phyloP scores from a whole-genome alignment of 805 yeast genomes.

The Pichia eremophila region DNA sequence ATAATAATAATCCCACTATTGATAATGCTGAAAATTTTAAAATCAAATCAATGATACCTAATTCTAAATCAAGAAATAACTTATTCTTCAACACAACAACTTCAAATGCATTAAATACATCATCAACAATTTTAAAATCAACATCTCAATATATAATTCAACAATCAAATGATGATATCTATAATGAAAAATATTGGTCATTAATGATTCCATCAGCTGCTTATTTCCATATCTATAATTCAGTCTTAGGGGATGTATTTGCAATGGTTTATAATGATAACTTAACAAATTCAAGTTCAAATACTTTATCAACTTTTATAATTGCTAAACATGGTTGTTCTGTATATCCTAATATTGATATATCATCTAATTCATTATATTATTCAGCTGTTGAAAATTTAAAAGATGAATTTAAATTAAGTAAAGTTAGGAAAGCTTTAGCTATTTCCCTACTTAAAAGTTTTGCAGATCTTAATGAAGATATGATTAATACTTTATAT shows the following conservation, averaged over 20 bases:
- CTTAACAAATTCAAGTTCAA: slow-evolving; percentile 17
- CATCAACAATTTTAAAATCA: not conserved
- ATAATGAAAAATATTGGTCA: slow-evolving; percentile 30
- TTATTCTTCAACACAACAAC: not conserved
- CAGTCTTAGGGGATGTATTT: slow-evolving; percentile 35
- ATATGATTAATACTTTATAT: slow-evolving; percentile 11
- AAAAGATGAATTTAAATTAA: slow-evolving; percentile 33
- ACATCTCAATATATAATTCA: slow-evolving; percentile 1
- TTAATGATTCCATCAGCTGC: slow-evolving; percentile 39
- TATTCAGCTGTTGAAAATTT: slow-evolving; percentile 75
- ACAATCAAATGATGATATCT: slow-evolving; percentile 8
- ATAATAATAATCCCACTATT: not conserved
- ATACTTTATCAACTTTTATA: slow-evolving; percentile 39
- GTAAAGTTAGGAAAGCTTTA: slow-evolving; percentile 61
- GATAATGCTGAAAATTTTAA: not conserved
- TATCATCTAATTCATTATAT: slow-evolving; percentile 54
- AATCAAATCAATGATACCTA: slow-evolving; percentile 3
- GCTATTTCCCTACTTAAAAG: slow-evolving; percentile 68
- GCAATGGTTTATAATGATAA: slow-evolving; percentile 43
- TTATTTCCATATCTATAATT: slow-evolving; percentile 43
- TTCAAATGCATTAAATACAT: not conserved
- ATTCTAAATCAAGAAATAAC: slow-evolving; percentile 5
- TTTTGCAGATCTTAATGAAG: slow-evolving; percentile 45
- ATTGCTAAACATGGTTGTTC: slow-evolving; percentile 61
- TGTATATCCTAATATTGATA: slow-evolving; percentile 46